Base-by-base conservation (phyloP, 306 rosid genomes). In the Rosa chinensis region DNA sequence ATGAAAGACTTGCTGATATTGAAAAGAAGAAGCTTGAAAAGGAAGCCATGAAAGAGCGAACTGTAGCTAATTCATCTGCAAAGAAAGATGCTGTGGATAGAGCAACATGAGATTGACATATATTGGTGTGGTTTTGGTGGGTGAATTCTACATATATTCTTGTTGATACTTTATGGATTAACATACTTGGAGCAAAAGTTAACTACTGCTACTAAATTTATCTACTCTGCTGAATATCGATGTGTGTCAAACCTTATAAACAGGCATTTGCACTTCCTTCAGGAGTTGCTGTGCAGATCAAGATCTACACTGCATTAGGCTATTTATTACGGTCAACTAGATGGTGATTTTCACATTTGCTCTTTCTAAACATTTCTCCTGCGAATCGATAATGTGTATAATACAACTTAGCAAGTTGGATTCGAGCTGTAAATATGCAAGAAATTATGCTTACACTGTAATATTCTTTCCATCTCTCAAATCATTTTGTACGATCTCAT, bases 1-100 rank as follows among this genome's bases (percentile, higher is more conserved):
- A 95, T 70, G 95, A 84, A 82, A 89, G 84, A 81, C 89, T 49
- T 81, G 99, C 99, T 8, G 99, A 92, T 74, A 97, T 88, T 61
- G 99, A 92, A 77, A 95, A 89, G 77, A 95, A 85, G 92, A 95
- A 85, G 79, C 78, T 89, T 77, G 99, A 95, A 79, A 95, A 91
- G 86, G 99, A 95, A 88, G 96, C 98, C 82, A 70, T 89, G 90
- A 95, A 92, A 88, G 99, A 95, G 40, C 82, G 89, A 79, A 70
- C 87, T n/a, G 77, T 87, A 18, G 81, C 86, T 58, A 89, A 79
- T 74, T 61, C 67, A 8, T 76, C 80, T 72, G 50, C 80, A 10
- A 87, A 79, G 82, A 87, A 79, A 83, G 95, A 89, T 8, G 78
- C 20, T 13, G 74, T 75, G 73, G 67, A 49, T 85, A 85, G 88